Base-by-base conservation (phyloP, 257 asterid species). In the Paraleonurus japonicus region DNA sequence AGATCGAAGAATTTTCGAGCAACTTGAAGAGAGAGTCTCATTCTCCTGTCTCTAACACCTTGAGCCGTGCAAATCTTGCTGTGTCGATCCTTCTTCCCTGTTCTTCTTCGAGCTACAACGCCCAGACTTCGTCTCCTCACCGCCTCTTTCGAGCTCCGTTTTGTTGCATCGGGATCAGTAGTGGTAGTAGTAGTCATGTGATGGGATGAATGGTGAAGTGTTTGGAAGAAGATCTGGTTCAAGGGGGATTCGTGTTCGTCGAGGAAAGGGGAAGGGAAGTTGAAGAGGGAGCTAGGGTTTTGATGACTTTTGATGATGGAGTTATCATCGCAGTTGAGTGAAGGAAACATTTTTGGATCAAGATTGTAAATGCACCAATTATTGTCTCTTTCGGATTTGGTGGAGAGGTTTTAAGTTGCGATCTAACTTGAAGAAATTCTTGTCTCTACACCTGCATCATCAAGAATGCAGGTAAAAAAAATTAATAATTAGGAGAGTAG, bases 31-130 rank as follows among this genome's bases (percentile, higher is more conserved):
- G 96, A 89, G 5, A 89, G 71, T 23, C 96, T 74, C 96, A 89
- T 89, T 35, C 96, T 65, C 27, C 96, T 24, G 35, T 87, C 96
- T 30, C 96, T 74, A 35, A 89, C 80, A 0, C 96, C 96, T 43
- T 85, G 92, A 10, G 96, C 96, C 10, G 96, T 89, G 72, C 91
- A 78, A 45, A 89, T 87, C 83, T 89, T 89, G 92, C 94, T 89
- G 80, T 89, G 96, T 30, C 94, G 69, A 32, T 87, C 93, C 70
- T 85, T 87, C 74, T 87, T 89, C n/a, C 92, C 92, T 0, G 84
- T 51, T 19, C 87, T 82, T 70, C 84, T 74, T 51, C 89, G 71
- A 0, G 85, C 87, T 0, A 72, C 39, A 11, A 39, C 61, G 4
- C 81, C 79, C 0, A 35, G 76, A 11, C 65, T 82, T 30, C 83